These are phyloP conservation scores for Tricholoma furcatifolium DNA, from an alignment of 768 basidiomycete species.

Conservation along the genomic window DNA sequence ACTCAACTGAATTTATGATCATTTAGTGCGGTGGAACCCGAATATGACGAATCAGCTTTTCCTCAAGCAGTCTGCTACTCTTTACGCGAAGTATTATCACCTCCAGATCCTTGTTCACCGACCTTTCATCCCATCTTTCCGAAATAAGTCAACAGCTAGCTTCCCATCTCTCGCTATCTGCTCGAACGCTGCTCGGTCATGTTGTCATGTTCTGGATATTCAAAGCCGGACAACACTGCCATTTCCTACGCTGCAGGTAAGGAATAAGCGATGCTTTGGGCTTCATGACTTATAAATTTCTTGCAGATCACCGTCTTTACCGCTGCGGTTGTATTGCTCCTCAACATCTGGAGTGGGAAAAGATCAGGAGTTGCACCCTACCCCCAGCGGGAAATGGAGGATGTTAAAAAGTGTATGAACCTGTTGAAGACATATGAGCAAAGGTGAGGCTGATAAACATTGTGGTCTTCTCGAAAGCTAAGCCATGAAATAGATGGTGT, in stretches of 20 bases:
- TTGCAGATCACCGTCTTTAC: conserved; percentile 35
- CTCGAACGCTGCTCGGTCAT: conserved; percentile 80
- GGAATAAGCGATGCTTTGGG: not conserved
- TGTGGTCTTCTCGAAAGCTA: not conserved
- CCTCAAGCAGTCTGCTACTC: conserved; percentile 56
- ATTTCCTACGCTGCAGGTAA: conserved; percentile 36
- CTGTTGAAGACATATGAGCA: conserved; percentile 42
- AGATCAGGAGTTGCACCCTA: conserved; percentile 45
- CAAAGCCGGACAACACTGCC: conserved; percentile 36
- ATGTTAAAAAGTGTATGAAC: conserved; percentile 59
- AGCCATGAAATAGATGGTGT: conserved; percentile 31
- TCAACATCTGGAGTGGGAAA: conserved; percentile 66
- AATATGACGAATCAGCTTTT: conserved; percentile 34
- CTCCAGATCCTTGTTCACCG: conserved; percentile 76
- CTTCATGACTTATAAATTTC: conserved; percentile 1
- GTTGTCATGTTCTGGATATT: conserved; percentile 65
- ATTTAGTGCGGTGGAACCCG: conserved; percentile 44
- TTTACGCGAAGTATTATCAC: conserved; percentile 46
- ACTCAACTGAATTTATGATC: not conserved
- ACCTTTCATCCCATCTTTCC: conserved; percentile 70
- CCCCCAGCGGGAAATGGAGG: conserved; percentile 50
- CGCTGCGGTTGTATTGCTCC: conserved; percentile 53
- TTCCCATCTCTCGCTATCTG: conserved; percentile 78
- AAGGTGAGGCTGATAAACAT: conserved; percentile 25
- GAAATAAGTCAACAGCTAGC: conserved; percentile 36